Base-by-base conservation (phyloP, 208 protist genomes). In the Trypanosoma grayi region DNA sequence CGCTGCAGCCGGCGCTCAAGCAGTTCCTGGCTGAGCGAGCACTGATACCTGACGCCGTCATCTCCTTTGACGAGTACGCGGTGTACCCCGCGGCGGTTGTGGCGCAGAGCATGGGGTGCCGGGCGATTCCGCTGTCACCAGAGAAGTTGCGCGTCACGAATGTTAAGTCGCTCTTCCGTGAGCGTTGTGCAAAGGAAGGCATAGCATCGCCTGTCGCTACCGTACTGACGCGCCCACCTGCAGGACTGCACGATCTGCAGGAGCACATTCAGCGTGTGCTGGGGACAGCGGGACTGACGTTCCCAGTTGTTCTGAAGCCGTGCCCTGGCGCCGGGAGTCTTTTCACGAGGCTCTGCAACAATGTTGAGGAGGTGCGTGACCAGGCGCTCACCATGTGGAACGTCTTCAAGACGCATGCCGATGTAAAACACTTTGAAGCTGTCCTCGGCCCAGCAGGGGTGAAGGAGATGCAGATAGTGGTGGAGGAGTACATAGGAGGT, bases 1-100 rank as follows among this genome's bases (percentile, higher is more conserved):
- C 27, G 11, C 63, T 93, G 18, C 30, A 57, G 11, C 31, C 25
- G 10, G 68, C 69, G 1, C 59, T 90, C 31, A n/a, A 9, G 2
- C 34, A 13, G 3, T 81, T 90, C 39, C 50, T 86, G 4, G 24
- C 31, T 0, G 30, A 28, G 8, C 62, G 28, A 7, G n/a, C 25
- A 10, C 50, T 87, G 2, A 24, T 30, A 27, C 48, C 79, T 0
- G 77, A 85, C n/a, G 87, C 82, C 2, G 69, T 89, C n/a, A 63
- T 94, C 1, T 87, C 84, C 1, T 90, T 91, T 60, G 87, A 94
- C 55, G 87, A 94, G 75, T 94, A 91, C 68, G 87, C 66, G 25
- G 76, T 90, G 6, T 90, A 87, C 58, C 76, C 81, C 13, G 78
- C 81, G 0, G 78, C 83, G 6, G 43, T 61, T 16, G 18, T 94